Evolutionary conservation across 2,329 filamentous ascomycete species (phyloP).

Genomic region (Alternaria sp.): DNA sequence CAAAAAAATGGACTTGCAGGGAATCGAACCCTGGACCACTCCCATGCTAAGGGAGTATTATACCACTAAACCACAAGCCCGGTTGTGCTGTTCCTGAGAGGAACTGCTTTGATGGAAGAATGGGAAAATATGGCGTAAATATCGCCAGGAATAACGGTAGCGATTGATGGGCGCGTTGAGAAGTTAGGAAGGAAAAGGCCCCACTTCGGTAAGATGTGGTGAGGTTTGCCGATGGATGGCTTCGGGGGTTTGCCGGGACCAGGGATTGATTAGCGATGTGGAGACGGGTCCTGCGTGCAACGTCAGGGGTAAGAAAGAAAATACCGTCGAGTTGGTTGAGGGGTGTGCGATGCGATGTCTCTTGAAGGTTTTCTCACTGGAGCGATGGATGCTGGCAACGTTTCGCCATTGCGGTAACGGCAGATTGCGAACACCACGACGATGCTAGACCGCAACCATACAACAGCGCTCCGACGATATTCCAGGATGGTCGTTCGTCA

Average conservation of each 20-base stretch:
- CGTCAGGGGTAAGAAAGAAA: rapidly evolving
- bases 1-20: conserved; percentile 15
- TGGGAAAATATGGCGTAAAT: rapidly evolving
- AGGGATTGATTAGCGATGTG: background rate
- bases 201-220: background rate
- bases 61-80: conserved; percentile 32
- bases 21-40: conserved; percentile 19
- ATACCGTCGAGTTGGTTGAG: background rate
- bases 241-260: background rate
- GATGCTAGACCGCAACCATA: background rate
- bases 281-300: background rate
- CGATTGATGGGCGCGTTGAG: background rate
- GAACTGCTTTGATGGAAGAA: background rate
- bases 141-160: rapidly evolving
- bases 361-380: background rate
- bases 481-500: rapidly evolving
- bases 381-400: background rate
- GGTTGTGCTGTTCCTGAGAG: background rate
- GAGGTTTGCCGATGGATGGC: background rate
- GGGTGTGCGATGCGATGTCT: background rate
- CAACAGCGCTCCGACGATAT: background rate
- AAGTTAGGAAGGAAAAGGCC: background rate
- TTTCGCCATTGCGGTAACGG: background rate
- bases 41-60: conserved; percentile 29
- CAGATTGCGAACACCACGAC: background rate